A percentile compares a stretch with the other conserved stretches of the same genome.
Evolutionary conservation across 768 basidiomycete species (phyloP).

Genomic region (Hygrophorus russula): DNA sequence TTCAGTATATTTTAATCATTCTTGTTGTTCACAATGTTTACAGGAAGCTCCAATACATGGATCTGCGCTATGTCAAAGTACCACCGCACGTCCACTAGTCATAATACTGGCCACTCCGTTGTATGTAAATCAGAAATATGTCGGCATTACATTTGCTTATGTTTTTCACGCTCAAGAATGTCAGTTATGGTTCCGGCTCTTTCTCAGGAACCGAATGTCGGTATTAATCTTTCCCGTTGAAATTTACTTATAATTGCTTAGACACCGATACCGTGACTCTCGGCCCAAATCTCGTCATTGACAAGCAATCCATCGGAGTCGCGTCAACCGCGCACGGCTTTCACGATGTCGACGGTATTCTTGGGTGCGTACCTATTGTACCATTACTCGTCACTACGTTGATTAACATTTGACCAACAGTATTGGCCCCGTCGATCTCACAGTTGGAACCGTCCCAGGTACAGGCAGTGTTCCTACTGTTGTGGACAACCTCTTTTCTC

Average conservation of each 20-base stretch:
- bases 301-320: conserved; percentile 54
- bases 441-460: conserved; percentile 30
- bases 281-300: conserved; percentile 34
- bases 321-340: conserved; percentile 36
- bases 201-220: conserved; percentile 34
- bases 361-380: conserved; percentile 33
- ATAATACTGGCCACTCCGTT: conserved; percentile 32
- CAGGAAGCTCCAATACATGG: conserved; percentile 56
- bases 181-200: conserved; percentile 51
- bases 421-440: conserved; percentile 50
- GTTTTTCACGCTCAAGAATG: conserved; percentile 25
- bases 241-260: conserved; percentile 10
- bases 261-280: conserved; percentile 46
- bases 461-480: conserved; percentile 40
- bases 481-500: conserved; percentile 38
- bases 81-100: conserved; percentile 36
- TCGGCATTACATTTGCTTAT: background rate
- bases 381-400: conserved; percentile 14
- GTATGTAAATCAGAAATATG: conserved; percentile 25
- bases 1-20: conserved; percentile 15
- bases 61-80: conserved; percentile 42
- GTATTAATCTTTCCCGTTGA: background rate
- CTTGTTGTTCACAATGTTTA: conserved; percentile 6
- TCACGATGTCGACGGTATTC: conserved; percentile 46
- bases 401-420: conserved; percentile 24